Conservation (phyloP, 164 flowering plant genomes). For the Tetracentron sinense region DNA sequence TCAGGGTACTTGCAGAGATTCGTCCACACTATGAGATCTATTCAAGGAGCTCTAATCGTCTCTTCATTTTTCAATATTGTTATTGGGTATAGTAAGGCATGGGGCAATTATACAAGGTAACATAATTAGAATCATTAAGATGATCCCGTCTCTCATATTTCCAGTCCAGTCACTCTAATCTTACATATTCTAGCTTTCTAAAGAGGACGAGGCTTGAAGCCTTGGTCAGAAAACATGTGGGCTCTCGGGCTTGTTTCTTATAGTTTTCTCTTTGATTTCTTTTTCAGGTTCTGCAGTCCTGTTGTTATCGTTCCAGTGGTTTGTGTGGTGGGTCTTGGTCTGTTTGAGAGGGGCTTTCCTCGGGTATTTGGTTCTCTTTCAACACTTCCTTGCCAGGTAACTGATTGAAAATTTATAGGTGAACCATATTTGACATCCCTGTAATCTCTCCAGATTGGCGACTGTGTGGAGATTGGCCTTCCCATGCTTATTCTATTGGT, state of each 20-base stretch:
- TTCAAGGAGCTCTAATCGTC: constrained; percentile 89
- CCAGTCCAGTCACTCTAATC: not conserved
- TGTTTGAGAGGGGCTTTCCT: constrained; percentile 86
- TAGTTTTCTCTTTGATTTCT: constrained; percentile 1
- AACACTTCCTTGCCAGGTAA: not conserved
- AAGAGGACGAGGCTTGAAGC: not conserved
- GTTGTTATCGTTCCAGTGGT: constrained; percentile 72
- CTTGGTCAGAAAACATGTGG: not conserved
- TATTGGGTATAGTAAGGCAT: constrained; percentile 63
- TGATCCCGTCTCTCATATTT: not conserved
- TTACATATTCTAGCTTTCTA: not conserved
- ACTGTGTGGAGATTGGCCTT: constrained; percentile 87
- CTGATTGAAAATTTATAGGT: not conserved
- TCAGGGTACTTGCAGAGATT: constrained; percentile 60
- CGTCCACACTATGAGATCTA: constrained; percentile 64
- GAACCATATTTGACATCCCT: constrained; percentile 1
- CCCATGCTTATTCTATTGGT: constrained; percentile 80
- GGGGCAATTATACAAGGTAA: constrained; percentile 77
- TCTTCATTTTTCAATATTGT: constrained; percentile 76
- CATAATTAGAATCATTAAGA: not conserved
- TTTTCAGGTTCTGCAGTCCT: constrained; percentile 70
- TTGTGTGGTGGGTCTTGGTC: constrained; percentile 80
- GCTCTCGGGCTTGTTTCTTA: not conserved
- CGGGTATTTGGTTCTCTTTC: constrained; percentile 37
- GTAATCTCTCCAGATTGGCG: constrained; percentile 55